Evolutionary conservation across 805 yeast species (phyloP).

Genomic region (Yamadazyma sp.): DNA sequence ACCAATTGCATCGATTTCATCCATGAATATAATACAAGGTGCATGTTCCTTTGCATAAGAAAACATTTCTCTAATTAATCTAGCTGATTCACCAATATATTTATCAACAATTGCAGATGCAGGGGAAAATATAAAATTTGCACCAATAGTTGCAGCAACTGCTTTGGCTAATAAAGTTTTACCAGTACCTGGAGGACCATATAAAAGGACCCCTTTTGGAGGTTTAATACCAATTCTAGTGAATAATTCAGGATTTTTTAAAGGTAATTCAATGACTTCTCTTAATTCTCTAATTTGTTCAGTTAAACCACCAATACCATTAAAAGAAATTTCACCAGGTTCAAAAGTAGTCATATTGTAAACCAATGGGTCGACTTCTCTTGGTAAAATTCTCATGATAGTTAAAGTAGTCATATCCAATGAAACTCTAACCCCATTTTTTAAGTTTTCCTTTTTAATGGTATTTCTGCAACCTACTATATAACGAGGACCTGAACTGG

Average conservation of each 20-base stretch:
- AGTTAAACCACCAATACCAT: constrained; percentile 92
- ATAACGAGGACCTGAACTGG: constrained; percentile 95
- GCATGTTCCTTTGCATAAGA: constrained; percentile 97
- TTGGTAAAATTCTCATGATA: constrained; percentile 93
- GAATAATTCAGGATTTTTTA: constrained; percentile 95
- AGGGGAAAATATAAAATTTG: constrained; percentile 96
- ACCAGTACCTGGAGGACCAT: constrained; percentile 99
- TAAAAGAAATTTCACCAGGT: constrained; percentile 95
- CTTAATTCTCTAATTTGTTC: constrained; percentile 96
- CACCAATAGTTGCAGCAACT: constrained; percentile 97
- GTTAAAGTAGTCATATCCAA: constrained; percentile 97
- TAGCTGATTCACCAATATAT: constrained; percentile 96
- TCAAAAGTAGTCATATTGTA: constrained; percentile 97
- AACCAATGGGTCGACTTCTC: constrained; percentile 97
- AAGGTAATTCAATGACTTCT: constrained; percentile 95
- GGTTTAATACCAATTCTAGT: constrained; percentile 95
- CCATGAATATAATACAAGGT: constrained; percentile 98
- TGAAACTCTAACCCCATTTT: constrained; percentile 95
- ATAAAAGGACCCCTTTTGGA: constrained; percentile 95
- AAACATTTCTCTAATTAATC: constrained; percentile 96
- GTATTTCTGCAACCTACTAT: constrained; percentile 97
- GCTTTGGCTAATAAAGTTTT: constrained; percentile 95
- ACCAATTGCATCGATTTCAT: constrained; percentile 98
- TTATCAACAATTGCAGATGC: constrained; percentile 98
- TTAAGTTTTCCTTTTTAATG: constrained; percentile 74